phyloP scores from a whole-genome alignment of 495 filamentous ascomycete genomes.

The Wilcoxina mikolae region DNA sequence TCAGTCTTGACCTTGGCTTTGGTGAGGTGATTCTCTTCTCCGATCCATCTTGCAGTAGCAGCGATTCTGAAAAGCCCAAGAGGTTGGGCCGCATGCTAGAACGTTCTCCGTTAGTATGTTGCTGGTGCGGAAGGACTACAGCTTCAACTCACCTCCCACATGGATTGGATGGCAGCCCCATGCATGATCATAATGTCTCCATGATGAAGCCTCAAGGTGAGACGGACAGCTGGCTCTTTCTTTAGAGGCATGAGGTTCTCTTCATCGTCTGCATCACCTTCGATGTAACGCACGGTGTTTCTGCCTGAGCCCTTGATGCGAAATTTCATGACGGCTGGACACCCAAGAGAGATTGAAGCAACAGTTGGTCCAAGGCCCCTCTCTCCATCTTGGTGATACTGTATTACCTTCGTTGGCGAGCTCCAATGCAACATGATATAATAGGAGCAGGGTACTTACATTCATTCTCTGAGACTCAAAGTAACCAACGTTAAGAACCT shows the following conservation, averaged over 20 bases:
- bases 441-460: conserved; percentile 35
- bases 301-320: conserved; percentile 45
- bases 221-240: too few species aligned
- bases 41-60: conserved; percentile 23
- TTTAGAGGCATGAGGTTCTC: too few species aligned
- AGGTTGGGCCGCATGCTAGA: conserved; percentile 21
- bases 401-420: conserved; percentile 21
- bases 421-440: conserved; percentile 9
- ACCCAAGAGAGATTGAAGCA: conserved; percentile 60
- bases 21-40: neutral
- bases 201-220: conserved; percentile 43
- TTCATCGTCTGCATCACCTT: conserved; percentile 17
- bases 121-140: neutral
- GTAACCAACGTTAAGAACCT: conserved; percentile 61
- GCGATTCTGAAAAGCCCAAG: conserved; percentile 25
- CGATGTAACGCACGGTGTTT: conserved; percentile 31
- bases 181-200: conserved; percentile 79
- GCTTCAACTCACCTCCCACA: conserved; percentile 47
- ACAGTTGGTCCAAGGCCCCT: conserved; percentile 57
- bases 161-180: conserved; percentile 52
- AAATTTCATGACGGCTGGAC: conserved; percentile 50
- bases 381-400: conserved; percentile 85
- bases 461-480: conserved; percentile 53
- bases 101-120: conserved; percentile 1
- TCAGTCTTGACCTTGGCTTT: neutral